These are phyloP conservation scores for Penicillium maclennaniae DNA, from an alignment of 495 filamentous ascomycete genomes.

Conservation along the genomic window DNA sequence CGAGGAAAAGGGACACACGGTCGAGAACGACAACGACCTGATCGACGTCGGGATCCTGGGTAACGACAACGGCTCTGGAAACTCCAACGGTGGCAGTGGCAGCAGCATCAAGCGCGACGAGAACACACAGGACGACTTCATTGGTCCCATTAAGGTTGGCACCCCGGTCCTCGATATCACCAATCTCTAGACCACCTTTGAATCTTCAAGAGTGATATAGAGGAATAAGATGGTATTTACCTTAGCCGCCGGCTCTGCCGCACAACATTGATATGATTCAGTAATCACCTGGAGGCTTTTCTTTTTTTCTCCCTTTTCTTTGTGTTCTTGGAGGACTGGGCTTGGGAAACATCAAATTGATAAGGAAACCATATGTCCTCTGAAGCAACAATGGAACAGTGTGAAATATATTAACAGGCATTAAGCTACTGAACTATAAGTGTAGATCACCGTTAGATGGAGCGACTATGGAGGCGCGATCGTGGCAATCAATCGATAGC, in stretches of 20 bases:
- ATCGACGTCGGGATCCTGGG: background rate
- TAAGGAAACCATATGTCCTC: background rate
- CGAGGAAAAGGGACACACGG: no score
- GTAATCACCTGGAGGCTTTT: background rate
- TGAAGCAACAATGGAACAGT: background rate
- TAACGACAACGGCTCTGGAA: background rate
- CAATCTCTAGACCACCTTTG: background rate
- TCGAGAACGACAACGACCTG: background rate
- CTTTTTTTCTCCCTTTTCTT: background rate
- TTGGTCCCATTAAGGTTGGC: background rate
- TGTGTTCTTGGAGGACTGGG: background rate
- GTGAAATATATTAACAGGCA: no score
- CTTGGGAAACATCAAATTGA: background rate
- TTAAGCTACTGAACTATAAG: background rate
- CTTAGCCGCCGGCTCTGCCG: no score
- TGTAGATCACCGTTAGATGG: background rate
- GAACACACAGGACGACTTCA: background rate
- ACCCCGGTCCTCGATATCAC: background rate
- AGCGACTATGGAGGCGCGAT: background rate
- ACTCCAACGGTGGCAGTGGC: background rate
- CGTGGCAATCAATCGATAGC: background rate
- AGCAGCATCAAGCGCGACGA: background rate
- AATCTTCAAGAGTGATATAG: no score
- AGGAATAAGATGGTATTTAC: no score
- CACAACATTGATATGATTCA: no score